Base-by-base conservation (phyloP, 306 rosid species). In the Pueraria montana region DNA sequence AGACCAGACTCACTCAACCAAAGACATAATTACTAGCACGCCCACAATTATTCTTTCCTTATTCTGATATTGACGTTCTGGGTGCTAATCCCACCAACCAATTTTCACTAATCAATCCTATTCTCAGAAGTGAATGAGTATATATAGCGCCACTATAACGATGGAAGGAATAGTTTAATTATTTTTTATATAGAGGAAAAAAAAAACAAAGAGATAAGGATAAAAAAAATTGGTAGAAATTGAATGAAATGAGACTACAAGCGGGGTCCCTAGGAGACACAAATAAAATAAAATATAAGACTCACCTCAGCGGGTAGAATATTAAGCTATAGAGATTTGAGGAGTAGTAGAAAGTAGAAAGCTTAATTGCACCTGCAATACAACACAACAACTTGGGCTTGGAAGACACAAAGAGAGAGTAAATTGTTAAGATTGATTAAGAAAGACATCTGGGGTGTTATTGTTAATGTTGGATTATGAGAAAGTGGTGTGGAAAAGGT, bases 11-110 rank as follows among this genome's bases (percentile, higher is more conserved):
- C 86, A 18, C 81, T 73, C 86, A 87, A 85, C 82, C 82, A 74
- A 71, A 74, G 66, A 68, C 62, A 85, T 86, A 68, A 87, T 88
- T 84, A 86, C 80, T 32, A 68, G 74, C 85, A 80, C 82, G 17
- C 71, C 84, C 72, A 84, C 87, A 63, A 72, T 86, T 88, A 55
- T 83, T 82, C 84, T 67, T 36, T 55, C 46, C 84, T 83, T 79
- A 76, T 83, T 85, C 80, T 81, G 88, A 91, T 78, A 56, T 84
- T 84, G 92, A 88, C 91, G 10, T 81, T 85, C 80, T 77, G 72
- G 86, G 88, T 87, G 90, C 91, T 78, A 80, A 86, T 81, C 91
- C 87, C 92, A 90, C 92, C 90, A 89, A 90, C 86, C 79, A 78
- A 84, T 79, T 69, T 43, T 85, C 91, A 78, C 88, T 84, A 80